phyloP scores from a whole-genome alignment of 2,329 filamentous ascomycete species.

The Davidsoniella virescens region DNA sequence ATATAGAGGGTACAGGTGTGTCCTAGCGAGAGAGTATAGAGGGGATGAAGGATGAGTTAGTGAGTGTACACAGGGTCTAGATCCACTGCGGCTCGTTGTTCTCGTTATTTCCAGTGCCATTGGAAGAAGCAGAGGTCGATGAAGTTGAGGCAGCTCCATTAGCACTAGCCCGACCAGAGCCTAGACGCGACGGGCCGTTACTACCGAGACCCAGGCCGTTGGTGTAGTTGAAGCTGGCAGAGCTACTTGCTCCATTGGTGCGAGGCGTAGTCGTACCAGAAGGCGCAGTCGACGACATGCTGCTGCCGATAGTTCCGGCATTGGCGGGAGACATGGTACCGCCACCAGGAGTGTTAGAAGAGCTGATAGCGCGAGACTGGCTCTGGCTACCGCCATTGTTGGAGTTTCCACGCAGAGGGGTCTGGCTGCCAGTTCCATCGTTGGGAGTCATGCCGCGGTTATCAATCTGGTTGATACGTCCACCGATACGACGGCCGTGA shows the following conservation, averaged over 20 bases:
- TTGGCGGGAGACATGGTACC: constrained; percentile 9
- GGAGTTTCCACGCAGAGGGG: constrained; percentile 24
- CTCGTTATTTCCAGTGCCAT: constrained; percentile 14
- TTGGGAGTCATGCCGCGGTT: constrained; percentile 31
- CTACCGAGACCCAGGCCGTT: constrained; percentile 10
- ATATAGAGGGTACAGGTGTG: no score
- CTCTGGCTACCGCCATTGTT: constrained; percentile 13
- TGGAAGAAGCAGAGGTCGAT: background rate
- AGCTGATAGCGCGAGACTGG: constrained; percentile 5
- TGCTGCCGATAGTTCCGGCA: constrained; percentile 6
- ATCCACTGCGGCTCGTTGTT: constrained; percentile 25
- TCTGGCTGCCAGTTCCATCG: constrained; percentile 38
- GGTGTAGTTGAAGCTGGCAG: constrained; percentile 5
- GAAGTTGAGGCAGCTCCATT: background rate
- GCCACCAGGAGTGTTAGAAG: constrained; percentile 3
- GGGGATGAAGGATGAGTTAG: background rate
- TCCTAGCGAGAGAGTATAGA: background rate
- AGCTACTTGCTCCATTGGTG: background rate
- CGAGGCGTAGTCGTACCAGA: constrained; percentile 9
- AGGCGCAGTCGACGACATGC: constrained; percentile 4
- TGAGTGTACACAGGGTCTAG: constrained; percentile 18
- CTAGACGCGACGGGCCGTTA: background rate
- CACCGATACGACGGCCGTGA: constrained; percentile 83
- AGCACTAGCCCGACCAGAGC: background rate
- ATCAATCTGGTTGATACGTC: constrained; percentile 59